These are phyloP conservation scores for Marsdenia floribunda DNA, from an alignment of 257 asterid genomes.

Conservation along the genomic window DNA sequence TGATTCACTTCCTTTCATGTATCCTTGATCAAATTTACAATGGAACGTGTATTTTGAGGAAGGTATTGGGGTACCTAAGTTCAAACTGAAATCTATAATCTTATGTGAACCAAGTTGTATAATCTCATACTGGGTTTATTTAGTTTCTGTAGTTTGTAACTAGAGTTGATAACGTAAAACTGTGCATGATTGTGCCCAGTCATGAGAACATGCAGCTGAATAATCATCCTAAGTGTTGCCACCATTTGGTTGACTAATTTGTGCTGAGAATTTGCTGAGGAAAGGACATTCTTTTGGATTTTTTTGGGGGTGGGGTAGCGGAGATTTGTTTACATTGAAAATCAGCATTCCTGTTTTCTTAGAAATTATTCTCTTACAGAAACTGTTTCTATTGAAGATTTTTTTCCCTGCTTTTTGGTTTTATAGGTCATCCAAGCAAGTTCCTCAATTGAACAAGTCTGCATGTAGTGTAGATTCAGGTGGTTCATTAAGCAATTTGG, in stretches of 20 bases:
- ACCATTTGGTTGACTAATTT: not conserved
- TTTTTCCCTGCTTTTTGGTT: constrained; percentile 9
- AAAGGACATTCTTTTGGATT: not conserved
- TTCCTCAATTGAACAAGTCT: constrained; percentile 61
- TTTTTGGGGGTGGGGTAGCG: not conserved
- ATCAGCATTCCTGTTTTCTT: not conserved
- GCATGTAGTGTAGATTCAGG: constrained; percentile 77
- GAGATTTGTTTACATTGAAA: not conserved
- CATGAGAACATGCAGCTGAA: not conserved
- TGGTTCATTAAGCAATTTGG: constrained; percentile 68
- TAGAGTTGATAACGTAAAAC: not conserved
- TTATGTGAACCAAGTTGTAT: not conserved
- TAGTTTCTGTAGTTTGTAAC: not conserved
- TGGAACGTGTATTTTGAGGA: not conserved
- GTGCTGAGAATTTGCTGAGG: not conserved
- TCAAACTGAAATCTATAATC: not conserved
- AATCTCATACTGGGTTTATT: not conserved
- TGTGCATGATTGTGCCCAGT: not conserved
- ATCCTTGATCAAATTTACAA: constrained; percentile 2
- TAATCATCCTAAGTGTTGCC: not conserved
- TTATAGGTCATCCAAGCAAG: constrained; percentile 70
- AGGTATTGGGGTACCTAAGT: not conserved
- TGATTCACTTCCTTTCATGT: constrained; percentile 10
- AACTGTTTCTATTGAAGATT: not conserved
- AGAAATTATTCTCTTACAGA: not conserved